Evolutionary conservation across 1,284 basidiomycete species (phyloP).

Genomic region (Tetrapyrgos nigripes): DNA sequence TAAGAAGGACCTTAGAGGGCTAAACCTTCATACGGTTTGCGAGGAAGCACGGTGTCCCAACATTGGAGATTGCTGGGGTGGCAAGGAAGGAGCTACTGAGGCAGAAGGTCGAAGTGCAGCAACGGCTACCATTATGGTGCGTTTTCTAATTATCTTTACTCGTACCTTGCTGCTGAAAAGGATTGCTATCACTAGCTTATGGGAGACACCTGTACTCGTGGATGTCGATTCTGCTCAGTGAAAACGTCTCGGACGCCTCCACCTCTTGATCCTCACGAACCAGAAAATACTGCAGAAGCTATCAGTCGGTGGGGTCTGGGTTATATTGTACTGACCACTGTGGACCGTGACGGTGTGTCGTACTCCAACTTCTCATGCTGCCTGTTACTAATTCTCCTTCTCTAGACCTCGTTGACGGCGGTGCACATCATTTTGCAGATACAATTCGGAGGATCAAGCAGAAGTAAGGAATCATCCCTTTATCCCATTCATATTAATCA

Average conservation of each 20-base stretch:
- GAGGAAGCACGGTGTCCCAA: conserved; percentile 99
- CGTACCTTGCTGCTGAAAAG: not conserved
- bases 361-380: conserved; percentile 6
- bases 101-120: conserved; percentile 83
- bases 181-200: conserved; percentile 71
- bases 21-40: conserved; percentile 95
- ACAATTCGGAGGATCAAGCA: conserved; percentile 96
- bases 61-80: conserved; percentile 99
- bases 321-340: conserved; percentile 97
- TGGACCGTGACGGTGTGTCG: conserved; percentile 90
- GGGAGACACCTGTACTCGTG: conserved; percentile 99
- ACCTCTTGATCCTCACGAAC: conserved; percentile 95
- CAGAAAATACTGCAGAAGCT: conserved; percentile 98
- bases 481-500: conserved; percentile 8
- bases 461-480: conserved; percentile 58
- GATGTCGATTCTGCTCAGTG: conserved; percentile 97
- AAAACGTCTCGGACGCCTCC: conserved; percentile 92
- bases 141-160: conserved; percentile 24
- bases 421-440: conserved; percentile 92
- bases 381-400: not conserved
- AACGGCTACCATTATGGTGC: conserved; percentile 99
- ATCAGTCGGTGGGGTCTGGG: conserved; percentile 98
- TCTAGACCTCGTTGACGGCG: conserved; percentile 90
- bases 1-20: conserved; percentile 93
- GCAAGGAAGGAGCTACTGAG: conserved; percentile 76